Base-by-base conservation (phyloP, 2,329 filamentous ascomycete genomes). In the Knoxdaviesia proteae region DNA sequence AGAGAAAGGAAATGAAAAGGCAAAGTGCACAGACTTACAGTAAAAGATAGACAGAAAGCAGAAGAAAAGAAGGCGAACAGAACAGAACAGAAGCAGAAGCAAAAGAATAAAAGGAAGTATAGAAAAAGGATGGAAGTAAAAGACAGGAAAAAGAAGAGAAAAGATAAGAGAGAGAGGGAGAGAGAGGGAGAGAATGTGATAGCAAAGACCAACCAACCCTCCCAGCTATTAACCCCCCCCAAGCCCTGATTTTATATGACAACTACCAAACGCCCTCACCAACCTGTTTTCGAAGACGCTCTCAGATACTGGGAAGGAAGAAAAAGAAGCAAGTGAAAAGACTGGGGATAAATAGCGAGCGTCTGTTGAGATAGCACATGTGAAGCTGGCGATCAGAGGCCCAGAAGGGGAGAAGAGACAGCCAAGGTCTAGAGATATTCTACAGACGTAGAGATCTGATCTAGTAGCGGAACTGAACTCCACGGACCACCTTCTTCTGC, bases 11-110 rank as follows among this genome's bases (percentile, higher is more conserved):
- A 40, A 32, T 34, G 8, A 40, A 29, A 40, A 34, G 9, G 9
- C 9, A 29, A 33, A 32, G 6, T 10, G 8, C 11, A 29, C 2
- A 49, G 43, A 43, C 48, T 43, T 43, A 36, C 45, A 43, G 44
- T 44, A 49, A 39, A 47, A 44, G 43, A 38, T 44, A 48, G 34
- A 41, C 43, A 41, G 30, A 35, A 44, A 44, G 43, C 30, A 44
- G 46, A 46, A 49, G 44, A 40, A 45, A 43, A 46, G 45, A 45
- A 39, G 34, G 44, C n/a, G 43, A 34, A 42, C 39, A 48, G 47
- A 33, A 20, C 7, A 29, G 33, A 6, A 39, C 8, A 32, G 31
- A 20, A 35, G 33, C 9, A 35, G 6, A 39, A 38, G 38, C 7
- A 9, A 33, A 43, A 33, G 36, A n/a, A 7, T 30, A 34, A 11